Conservation (phyloP, 192 early-diverging fungal genomes). For the Coemansia sp. region DNA sequence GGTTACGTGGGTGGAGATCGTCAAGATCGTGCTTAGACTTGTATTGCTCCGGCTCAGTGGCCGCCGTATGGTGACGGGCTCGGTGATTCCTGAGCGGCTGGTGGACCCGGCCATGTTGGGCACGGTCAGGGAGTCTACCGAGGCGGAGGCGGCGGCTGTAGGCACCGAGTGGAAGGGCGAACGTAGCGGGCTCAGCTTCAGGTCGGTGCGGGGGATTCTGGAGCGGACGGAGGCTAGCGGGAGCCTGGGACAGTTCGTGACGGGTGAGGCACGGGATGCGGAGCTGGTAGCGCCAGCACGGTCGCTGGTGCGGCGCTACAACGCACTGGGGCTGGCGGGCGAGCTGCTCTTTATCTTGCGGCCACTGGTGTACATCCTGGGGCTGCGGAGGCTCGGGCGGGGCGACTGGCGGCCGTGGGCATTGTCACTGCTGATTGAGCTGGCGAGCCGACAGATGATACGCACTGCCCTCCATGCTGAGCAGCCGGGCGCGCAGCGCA, state of each 20-base stretch:
- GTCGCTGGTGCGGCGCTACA: constrained; percentile 60
- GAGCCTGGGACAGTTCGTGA: constrained; percentile 14
- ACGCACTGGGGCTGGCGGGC: constrained; percentile 51
- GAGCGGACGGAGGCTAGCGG: constrained; percentile 25
- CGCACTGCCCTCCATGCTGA: constrained; percentile 22
- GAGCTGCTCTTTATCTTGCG: constrained; percentile 80
- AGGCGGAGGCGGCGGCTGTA: neutral
- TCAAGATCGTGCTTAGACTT: constrained; percentile 54
- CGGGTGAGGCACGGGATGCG: constrained; percentile 42
- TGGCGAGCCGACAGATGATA: constrained; percentile 49
- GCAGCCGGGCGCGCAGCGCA: constrained; percentile 28
- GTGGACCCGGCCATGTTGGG: constrained; percentile 44
- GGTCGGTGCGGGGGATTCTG: constrained; percentile 39
- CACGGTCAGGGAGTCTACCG: no score
- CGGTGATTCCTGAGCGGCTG: constrained; percentile 36
- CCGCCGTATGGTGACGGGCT: constrained; percentile 35
- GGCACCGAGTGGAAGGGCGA: constrained; percentile 45
- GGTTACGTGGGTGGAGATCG: constrained; percentile 57
- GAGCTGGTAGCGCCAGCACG: constrained; percentile 61
- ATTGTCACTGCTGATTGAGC: constrained; percentile 71
- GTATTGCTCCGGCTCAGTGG: constrained; percentile 29
- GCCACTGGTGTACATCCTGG: constrained; percentile 80
- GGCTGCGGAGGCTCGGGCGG: constrained; percentile 65
- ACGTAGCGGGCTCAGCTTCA: constrained; percentile 50
- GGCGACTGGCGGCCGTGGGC: constrained; percentile 80